Conservation (phyloP, 2,329 filamentous ascomycete genomes). For the Calonectria crousiana region DNA sequence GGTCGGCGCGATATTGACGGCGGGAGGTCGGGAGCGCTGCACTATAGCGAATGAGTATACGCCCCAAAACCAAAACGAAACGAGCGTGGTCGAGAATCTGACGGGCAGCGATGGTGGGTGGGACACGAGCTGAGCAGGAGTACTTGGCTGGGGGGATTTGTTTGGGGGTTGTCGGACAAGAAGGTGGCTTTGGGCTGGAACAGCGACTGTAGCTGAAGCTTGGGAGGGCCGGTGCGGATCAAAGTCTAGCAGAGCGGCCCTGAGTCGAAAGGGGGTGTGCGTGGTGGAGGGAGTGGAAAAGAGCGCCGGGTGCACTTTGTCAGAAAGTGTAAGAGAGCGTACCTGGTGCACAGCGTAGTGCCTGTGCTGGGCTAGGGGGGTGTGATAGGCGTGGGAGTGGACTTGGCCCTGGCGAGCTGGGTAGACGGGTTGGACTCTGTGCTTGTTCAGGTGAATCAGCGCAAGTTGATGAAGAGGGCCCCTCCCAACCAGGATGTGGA, state of each 20-base stretch:
- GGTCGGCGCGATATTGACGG: constrained; percentile 37
- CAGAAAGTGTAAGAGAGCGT: constrained; percentile 16
- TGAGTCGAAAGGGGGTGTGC: not conserved
- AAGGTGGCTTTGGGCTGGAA: constrained; percentile 34
- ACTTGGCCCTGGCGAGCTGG: constrained; percentile 29
- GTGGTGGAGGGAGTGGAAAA: constrained; percentile 4
- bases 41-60: constrained; percentile 29
- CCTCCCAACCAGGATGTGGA: constrained; percentile 17
- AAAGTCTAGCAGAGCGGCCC: constrained; percentile 24
- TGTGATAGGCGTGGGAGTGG: constrained; percentile 12
- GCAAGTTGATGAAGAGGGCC: constrained; percentile 34
- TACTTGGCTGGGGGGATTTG: constrained; percentile 37
- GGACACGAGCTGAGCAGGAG: constrained; percentile 48
- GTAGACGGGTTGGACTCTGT: constrained; percentile 19
- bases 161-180: constrained; percentile 37
- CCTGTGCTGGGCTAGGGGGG: constrained; percentile 9
- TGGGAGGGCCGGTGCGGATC: constrained; percentile 39
- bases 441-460: constrained; percentile 28
- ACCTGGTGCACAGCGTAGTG: constrained; percentile 13
- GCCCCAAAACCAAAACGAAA: constrained; percentile 34
- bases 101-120: constrained; percentile 41
- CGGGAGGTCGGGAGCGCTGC: constrained; percentile 28
- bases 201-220: constrained; percentile 23
- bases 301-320: not conserved
- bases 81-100: constrained; percentile 36